phyloP scores from a whole-genome alignment of 2,329 filamentous ascomycete genomes.

The Colletotrichum lini region DNA sequence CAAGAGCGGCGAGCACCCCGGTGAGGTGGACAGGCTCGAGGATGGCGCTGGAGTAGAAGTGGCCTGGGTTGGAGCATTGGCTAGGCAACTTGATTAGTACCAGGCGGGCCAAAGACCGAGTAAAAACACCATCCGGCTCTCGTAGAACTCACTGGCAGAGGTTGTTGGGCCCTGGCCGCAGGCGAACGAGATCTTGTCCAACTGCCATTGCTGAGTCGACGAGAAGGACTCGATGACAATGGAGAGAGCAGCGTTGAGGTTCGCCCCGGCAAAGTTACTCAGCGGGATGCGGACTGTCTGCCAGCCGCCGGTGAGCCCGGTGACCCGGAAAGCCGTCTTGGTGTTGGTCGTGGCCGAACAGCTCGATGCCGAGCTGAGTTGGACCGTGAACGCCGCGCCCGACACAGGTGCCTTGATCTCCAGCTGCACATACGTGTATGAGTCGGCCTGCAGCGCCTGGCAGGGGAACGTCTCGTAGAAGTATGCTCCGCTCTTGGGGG shows the following conservation, averaged over 20 bases:
- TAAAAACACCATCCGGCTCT: neutral
- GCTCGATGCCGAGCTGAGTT: constrained; percentile 55
- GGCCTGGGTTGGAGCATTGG: constrained; percentile 10
- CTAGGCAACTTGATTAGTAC: constrained; percentile 27
- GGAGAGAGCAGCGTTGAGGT: constrained; percentile 62
- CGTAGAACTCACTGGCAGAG: constrained; percentile 40
- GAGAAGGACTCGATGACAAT: constrained; percentile 59
- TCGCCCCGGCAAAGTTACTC: constrained; percentile 63
- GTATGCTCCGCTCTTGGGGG: constrained; percentile 63
- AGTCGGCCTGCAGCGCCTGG: constrained; percentile 59
- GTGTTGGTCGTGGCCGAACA: constrained; percentile 58
- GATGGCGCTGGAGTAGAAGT: constrained; percentile 15
- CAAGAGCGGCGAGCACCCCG: constrained; percentile 58
- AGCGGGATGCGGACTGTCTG: constrained; percentile 67
- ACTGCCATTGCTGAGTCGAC: constrained; percentile 54
- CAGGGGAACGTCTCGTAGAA: constrained; percentile 69
- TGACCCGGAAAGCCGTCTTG: constrained; percentile 61
- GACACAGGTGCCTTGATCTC: constrained; percentile 45
- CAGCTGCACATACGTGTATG: constrained; percentile 61
- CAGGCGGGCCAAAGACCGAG: neutral
- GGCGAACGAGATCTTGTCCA: constrained; percentile 63
- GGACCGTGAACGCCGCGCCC: constrained; percentile 50
- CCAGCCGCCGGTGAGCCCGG: constrained; percentile 62
- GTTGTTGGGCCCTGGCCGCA: constrained; percentile 50
- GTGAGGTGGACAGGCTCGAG: constrained; percentile 23